These are phyloP conservation scores for Linnemannia schmuckeri DNA, from an alignment of 192 early-diverging fungal genomes.

Conservation along the genomic window DNA sequence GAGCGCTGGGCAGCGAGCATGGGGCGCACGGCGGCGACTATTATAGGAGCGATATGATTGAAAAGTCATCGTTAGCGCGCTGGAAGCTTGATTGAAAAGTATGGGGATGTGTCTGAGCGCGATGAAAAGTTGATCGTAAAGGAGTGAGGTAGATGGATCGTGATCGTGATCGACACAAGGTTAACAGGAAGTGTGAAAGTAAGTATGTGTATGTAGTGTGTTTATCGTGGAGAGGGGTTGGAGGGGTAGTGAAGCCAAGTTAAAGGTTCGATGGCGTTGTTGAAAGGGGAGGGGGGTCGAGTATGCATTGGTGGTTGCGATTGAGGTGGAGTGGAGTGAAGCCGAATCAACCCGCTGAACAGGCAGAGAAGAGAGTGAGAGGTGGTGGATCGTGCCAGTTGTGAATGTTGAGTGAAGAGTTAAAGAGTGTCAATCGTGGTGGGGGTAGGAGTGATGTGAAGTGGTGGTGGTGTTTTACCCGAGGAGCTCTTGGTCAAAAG, in stretches of 20 bases:
- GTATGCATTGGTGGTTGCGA: neutral
- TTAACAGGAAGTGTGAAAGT: neutral
- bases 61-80: neutral
- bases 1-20: constrained; percentile 58
- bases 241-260: neutral
- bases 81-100: neutral
- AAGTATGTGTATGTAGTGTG: neutral
- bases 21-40: constrained; percentile 59
- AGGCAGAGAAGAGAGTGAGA: neutral
- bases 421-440: neutral
- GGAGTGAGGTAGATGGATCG: neutral
- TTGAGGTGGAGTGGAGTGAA: neutral
- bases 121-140: neutral
- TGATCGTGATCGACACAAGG: neutral
- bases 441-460: neutral
- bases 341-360: neutral
- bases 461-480: constrained; percentile 32
- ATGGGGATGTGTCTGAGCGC: neutral
- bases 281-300: neutral
- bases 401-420: neutral
- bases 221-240: neutral
- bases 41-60: neutral
- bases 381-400: no score
- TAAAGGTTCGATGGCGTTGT: neutral
- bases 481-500: constrained; percentile 61